Base-by-base conservation (phyloP, 2,329 filamentous ascomycete genomes). In the Canariomyces notabilis region DNA sequence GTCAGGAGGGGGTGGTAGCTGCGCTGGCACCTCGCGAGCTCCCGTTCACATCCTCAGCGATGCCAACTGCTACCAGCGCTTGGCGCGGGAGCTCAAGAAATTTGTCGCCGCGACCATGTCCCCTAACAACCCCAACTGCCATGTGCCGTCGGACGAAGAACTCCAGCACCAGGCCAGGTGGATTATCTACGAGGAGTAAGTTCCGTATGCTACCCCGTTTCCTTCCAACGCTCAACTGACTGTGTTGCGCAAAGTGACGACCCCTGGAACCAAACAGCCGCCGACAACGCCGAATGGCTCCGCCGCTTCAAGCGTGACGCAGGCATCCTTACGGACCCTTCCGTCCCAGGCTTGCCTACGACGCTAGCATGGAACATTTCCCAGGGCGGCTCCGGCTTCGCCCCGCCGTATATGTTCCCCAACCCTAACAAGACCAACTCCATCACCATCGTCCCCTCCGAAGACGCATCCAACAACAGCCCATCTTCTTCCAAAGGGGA, bases 281-380 rank as follows among this genome's bases (percentile, higher is more conserved):
- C 79, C 22, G 80, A 83, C 57, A 82, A 83, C 52, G 71, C 69
- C 1, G 79, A 83, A 61, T 83, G 80, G 80, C 68, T 83, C 11
- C 69, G 73, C 46, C 72, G 79, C 36, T 82, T 83, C 66, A 83
- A 83, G 61, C 72, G 77, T 9, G 72, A 78, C 38, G 69, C 67
- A 1, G 77, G 77, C 15, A 73, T 83, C 22, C 60, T 75, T 2
- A 64, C 67, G 1, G 61, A 67, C n/a, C 65, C 69, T 8, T 63
- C 67, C 4, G 75, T 77, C 0, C 77, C 77, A 0, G 77, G 76
- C 2, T 66, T 82, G 0, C 66, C 69, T 1, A 52, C 59, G 2
- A 64, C 61, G 19, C 50, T 60, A 6, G 59, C 66, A 0, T 80
- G 77, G 77, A 67, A 67, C 37, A 52, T 73, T 2, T 58, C 63